phyloP scores from a whole-genome alignment of 306 rosid species.

The Cucurbita moschata region DNA sequence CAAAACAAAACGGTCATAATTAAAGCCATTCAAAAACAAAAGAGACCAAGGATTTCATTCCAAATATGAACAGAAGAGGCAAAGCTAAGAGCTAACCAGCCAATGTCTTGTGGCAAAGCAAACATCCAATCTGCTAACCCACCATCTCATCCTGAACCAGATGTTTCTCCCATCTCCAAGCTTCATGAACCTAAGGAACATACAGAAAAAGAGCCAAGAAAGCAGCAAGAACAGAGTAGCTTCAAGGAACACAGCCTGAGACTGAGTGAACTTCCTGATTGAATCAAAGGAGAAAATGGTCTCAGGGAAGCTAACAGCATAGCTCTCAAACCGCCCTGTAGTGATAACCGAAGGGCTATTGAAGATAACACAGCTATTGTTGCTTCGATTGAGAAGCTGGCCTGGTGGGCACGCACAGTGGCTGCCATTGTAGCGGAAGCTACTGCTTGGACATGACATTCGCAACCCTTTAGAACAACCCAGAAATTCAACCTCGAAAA shows the following conservation, averaged over 20 bases:
- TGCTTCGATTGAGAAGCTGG: constrained; percentile 19
- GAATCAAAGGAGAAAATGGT: constrained; percentile 51
- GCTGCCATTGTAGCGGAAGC: constrained; percentile 48
- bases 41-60: background rate
- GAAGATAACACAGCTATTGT: constrained; percentile 36
- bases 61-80: background rate
- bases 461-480: background rate
- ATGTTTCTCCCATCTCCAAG: constrained; percentile 53
- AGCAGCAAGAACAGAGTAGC: constrained; percentile 61
- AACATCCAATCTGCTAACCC: constrained; percentile 74
- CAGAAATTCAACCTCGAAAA: background rate
- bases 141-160: constrained; percentile 81
- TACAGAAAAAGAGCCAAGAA: constrained; percentile 65
- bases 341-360: constrained; percentile 24
- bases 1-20: background rate
- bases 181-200: constrained; percentile 45
- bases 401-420: constrained; percentile 77
- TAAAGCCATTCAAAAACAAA: background rate
- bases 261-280: constrained; percentile 77
- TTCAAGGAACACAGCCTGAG: constrained; percentile 91
- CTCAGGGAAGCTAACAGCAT: constrained; percentile 41
- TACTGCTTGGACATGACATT: constrained; percentile 60
- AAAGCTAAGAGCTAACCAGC: constrained; percentile 56
- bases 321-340: constrained; percentile 35
- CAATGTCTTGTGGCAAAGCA: constrained; percentile 88